These are phyloP conservation scores for Gossypium mustelinum DNA, from an alignment of 345 rosid genomes.

Conservation along the genomic window DNA sequence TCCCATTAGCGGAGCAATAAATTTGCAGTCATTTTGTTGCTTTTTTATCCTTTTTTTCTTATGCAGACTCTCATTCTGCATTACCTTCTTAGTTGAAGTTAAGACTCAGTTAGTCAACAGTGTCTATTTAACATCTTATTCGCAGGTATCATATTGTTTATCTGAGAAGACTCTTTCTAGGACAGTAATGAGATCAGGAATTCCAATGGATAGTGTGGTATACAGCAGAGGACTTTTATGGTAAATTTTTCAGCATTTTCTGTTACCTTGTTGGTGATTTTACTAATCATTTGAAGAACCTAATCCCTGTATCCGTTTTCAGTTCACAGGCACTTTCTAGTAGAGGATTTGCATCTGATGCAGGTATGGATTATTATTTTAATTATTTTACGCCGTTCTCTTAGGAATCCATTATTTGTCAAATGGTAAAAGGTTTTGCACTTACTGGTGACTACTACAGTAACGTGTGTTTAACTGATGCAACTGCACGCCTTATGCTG, in stretches of 20 bases:
- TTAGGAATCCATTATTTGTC: neutral
- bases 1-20: neutral
- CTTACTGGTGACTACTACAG: neutral
- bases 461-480: neutral
- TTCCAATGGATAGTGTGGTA: conserved; percentile 29
- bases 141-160: conserved; percentile 38
- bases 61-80: neutral
- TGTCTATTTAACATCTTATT: conserved; percentile 9
- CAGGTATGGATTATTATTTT: conserved; percentile 42
- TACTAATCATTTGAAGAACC: neutral
- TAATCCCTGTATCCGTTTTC: conserved; percentile 21
- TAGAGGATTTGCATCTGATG: conserved; percentile 72
- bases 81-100: neutral
- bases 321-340: conserved; percentile 47
- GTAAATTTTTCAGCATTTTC: conserved; percentile 22
- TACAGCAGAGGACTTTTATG: conserved; percentile 30
- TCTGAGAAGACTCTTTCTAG: conserved; percentile 33
- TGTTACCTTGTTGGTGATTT: neutral
- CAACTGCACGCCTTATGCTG: neutral
- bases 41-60: neutral
- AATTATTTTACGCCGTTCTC: neutral
- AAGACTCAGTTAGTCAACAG: neutral
- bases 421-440: neutral
- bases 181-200: conserved; percentile 32
- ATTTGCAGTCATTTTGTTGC: conserved; percentile 2